Percentiles rank a stretch among this genome's conserved stretches.
phyloP scores from a whole-genome alignment of 257 asterid species.

The Ophiorrhiza pumila region DNA sequence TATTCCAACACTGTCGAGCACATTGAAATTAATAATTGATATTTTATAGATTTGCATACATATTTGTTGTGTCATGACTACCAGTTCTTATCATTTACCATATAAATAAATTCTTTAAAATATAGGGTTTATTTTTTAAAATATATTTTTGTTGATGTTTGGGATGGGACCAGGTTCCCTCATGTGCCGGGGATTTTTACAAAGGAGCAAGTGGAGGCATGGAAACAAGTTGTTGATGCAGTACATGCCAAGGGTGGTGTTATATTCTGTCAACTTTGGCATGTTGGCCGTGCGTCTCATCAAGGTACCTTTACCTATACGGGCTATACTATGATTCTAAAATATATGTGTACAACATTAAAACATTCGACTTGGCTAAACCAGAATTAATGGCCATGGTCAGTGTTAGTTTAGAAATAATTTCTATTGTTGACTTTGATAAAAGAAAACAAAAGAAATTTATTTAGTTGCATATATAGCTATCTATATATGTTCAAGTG shows the following conservation, averaged over 20 bases:
- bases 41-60: too few species aligned
- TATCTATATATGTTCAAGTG: too few species aligned
- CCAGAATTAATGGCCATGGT: background rate
- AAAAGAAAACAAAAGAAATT: background rate
- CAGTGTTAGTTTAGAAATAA: background rate
- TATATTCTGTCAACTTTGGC: slow-evolving; percentile 95
- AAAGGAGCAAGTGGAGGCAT: slow-evolving; percentile 77
- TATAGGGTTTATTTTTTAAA: too few species aligned
- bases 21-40: too few species aligned
- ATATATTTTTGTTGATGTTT: background rate
- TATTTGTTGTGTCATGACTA: too few species aligned
- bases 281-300: slow-evolving; percentile 96
- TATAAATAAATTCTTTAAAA: too few species aligned
- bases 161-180: slow-evolving; percentile 57
- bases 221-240: slow-evolving; percentile 72
- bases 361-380: background rate
- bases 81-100: too few species aligned
- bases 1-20: too few species aligned
- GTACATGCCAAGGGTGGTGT: slow-evolving; percentile 81
- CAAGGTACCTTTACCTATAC: too few species aligned
- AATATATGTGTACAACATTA: background rate
- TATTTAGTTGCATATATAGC: background rate
- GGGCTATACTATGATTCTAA: background rate
- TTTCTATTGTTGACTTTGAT: background rate
- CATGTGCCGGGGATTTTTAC: slow-evolving; percentile 91